Conservation (phyloP, 345 rosid species). For the Populus nigra region DNA sequence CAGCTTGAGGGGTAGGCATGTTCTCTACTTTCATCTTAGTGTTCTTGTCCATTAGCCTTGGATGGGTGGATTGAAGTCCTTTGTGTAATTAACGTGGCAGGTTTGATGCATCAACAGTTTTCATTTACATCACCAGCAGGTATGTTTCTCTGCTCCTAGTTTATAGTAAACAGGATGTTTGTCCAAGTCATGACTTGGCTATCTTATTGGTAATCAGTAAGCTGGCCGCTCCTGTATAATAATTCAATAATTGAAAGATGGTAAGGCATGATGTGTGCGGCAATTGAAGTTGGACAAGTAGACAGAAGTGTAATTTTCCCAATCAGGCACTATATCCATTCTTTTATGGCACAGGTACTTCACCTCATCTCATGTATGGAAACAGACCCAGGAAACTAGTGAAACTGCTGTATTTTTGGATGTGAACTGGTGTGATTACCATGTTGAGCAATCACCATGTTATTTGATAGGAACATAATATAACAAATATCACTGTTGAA, state of each 20-base stretch:
- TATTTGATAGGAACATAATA: neutral
- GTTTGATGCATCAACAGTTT: conserved; percentile 23
- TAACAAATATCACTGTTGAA: neutral
- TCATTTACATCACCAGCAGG: conserved; percentile 22
- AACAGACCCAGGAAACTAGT: neutral
- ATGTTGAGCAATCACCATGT: neutral
- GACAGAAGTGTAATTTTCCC: neutral
- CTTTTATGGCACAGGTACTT: neutral
- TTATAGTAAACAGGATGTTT: conserved; percentile 10
- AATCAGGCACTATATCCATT: neutral
- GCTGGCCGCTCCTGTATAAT: neutral
- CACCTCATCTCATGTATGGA: neutral
- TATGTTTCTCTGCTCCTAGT: conserved; percentile 25
- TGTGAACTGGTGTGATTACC: neutral
- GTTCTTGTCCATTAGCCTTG: conserved; percentile 4
- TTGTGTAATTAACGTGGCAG: conserved; percentile 28
- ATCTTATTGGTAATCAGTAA: neutral
- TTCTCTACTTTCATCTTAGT: conserved; percentile 18
- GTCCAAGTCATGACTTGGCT: neutral
- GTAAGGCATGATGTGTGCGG: neutral
- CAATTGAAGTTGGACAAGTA: neutral
- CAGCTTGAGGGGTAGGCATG: conserved; percentile 23
- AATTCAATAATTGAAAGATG: neutral
- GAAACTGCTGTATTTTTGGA: neutral
- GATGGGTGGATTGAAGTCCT: conserved; percentile 14